These are phyloP conservation scores for Musa beccarii DNA, from an alignment of 176 grass and related monocot genomes.

Conservation along the genomic window DNA sequence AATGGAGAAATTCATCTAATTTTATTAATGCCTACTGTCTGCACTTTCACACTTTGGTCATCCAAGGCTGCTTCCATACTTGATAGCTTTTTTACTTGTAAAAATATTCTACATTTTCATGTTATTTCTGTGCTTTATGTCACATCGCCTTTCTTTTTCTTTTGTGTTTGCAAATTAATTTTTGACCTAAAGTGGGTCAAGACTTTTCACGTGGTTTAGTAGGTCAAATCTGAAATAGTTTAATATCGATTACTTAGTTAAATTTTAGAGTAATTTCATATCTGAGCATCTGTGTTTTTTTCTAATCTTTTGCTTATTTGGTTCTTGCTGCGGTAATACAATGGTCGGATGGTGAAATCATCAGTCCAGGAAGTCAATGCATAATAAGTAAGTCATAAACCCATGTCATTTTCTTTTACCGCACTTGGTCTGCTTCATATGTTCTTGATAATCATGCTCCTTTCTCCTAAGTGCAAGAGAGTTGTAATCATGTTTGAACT, in stretches of 20 bases:
- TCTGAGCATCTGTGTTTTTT: background rate
- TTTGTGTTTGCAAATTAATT: slow-evolving; percentile 6
- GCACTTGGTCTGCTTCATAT: background rate
- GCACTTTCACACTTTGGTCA: too few species aligned
- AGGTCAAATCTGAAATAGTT: slow-evolving; percentile 2
- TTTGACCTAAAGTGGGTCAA: slow-evolving; percentile 10
- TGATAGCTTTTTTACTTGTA: background rate
- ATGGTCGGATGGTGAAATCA: slow-evolving; percentile 29
- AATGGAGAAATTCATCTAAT: too few species aligned
- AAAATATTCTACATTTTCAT: too few species aligned
- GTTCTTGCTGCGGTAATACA: slow-evolving; percentile 2
- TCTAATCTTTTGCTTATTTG: background rate
- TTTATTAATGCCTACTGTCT: too few species aligned
- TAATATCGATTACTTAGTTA: background rate
- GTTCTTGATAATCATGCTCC: background rate
- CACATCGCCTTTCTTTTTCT: background rate
- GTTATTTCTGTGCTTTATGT: too few species aligned
- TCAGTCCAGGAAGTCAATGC: slow-evolving; percentile 68
- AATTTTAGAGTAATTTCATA: background rate
- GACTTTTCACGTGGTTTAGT: slow-evolving; percentile 10
- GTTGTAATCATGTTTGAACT: background rate
- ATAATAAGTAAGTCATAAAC: slow-evolving; percentile 61
- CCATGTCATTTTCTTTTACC: background rate
- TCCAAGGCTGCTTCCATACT: background rate
- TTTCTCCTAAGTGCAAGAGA: background rate